Base-by-base conservation (phyloP, 73 alveolate genomes). In the Vitrella brassicaformis region DNA sequence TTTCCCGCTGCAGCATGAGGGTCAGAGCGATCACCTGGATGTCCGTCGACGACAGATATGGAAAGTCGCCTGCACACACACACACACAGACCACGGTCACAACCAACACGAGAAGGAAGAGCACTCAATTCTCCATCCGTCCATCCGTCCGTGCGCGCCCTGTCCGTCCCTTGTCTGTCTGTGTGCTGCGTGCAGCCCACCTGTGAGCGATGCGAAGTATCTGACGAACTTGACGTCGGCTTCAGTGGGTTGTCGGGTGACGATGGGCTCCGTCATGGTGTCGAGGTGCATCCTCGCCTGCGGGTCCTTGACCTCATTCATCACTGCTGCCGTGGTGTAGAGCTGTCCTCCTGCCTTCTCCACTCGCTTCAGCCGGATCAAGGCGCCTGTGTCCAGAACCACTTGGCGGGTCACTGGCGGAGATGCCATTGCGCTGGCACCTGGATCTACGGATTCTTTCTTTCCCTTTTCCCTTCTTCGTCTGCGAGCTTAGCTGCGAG, bases 21-120 rank as follows among this genome's bases (percentile, higher is more conserved):
- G 86, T 85, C 14, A 83, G 84, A 27, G 90, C 86, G 10, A 83
- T 68, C 47, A 83, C 80, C 30, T 32, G 32, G 66, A 83, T 70
- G 75, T 83, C 90, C 32, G 82, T 78, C 31, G 64, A 47, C 64
- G 81, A 64, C 0, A 83, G 67, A 70, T 64, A 31, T 65, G 71
- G 68, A 70, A 27, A 83, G 68, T 83, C 90, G 27, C 90, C 90
- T n/a, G n/a, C n/a, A n/a, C n/a, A n/a, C n/a, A n/a, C n/a, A n/a
- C n/a, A n/a, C n/a, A n/a, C n/a, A n/a, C n/a, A n/a, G n/a, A n/a
- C n/a, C n/a, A n/a, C n/a, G n/a, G n/a, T n/a, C n/a, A n/a, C n/a
- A n/a, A n/a, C n/a, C n/a, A n/a, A n/a, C n/a, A n/a, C n/a, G n/a
- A n/a, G n/a, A n/a, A n/a, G n/a, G n/a, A n/a, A n/a, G n/a, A n/a